phyloP scores from a whole-genome alignment of 164 flowering plant genomes.

The Stephania cephalantha region DNA sequence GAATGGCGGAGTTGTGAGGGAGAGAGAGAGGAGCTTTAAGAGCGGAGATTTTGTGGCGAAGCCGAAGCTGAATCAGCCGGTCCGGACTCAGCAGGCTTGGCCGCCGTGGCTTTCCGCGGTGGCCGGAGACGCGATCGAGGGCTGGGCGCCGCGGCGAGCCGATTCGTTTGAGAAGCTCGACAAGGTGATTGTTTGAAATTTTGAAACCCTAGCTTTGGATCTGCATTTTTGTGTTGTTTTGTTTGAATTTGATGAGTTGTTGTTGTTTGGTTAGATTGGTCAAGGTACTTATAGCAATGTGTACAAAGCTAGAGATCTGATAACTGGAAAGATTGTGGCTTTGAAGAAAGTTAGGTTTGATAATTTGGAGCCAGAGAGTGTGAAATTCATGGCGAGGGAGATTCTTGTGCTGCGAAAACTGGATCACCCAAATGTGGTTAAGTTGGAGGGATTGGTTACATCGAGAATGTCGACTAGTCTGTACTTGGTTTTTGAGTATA shows the following conservation, averaged over 20 bases:
- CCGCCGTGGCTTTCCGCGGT: conserved; percentile 70
- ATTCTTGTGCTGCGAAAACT: conserved; percentile 65
- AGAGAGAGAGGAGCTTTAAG: conserved; percentile 13
- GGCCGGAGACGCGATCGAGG: conserved; percentile 71
- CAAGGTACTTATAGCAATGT: conserved; percentile 98
- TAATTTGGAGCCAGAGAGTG: conserved; percentile 87
- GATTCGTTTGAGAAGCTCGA: conserved; percentile 74
- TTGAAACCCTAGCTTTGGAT: neutral
- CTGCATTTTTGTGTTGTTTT: neutral
- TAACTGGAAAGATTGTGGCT: conserved; percentile 84
- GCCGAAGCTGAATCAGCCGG: conserved; percentile 14
- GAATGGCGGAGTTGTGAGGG: conserved; percentile 13
- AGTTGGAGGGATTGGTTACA: conserved; percentile 80
- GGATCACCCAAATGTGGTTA: conserved; percentile 84
- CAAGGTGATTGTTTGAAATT: conserved; percentile 37
- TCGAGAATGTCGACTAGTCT: conserved; percentile 93
- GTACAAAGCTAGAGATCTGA: conserved; percentile 76
- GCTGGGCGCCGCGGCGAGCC: conserved; percentile 77
- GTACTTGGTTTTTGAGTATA: conserved; percentile 80
- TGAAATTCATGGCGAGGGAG: conserved; percentile 90
- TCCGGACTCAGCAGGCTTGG: conserved; percentile 49
- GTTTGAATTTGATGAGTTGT: neutral
- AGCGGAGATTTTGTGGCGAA: conserved; percentile 21
- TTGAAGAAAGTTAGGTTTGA: conserved; percentile 91
- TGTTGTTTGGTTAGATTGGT: conserved; percentile 51